Evolutionary conservation across 2,329 filamentous ascomycete genomes (phyloP).

Genomic region (Fusarium nodosum): DNA sequence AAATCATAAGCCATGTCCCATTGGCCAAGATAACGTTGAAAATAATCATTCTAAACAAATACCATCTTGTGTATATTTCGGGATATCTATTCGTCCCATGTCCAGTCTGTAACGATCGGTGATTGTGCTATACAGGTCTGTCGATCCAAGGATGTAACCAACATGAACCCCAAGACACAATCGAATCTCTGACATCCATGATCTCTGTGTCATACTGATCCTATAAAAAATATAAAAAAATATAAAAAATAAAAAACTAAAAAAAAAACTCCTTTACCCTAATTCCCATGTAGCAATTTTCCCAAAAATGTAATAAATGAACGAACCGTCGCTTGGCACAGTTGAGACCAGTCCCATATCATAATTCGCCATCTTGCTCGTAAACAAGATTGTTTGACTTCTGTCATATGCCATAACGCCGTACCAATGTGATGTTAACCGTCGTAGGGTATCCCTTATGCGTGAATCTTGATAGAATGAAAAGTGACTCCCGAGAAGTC

Average conservation of each 20-base stretch:
- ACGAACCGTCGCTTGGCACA: conserved; percentile 38
- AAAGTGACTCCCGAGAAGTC: conserved; percentile 38
- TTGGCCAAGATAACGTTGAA: background rate
- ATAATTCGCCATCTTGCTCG: conserved; percentile 44
- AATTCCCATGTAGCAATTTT: conserved; percentile 38
- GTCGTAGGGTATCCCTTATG: conserved; percentile 27
- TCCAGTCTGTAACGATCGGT: conserved; percentile 46
- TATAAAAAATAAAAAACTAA: no score
- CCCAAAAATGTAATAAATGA: conserved; percentile 38
- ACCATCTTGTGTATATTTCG: background rate
- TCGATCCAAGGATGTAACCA: conserved; percentile 24
- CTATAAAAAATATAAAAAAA: conserved; percentile 15
- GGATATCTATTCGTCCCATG: conserved; percentile 18
- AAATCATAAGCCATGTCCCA: conserved; percentile 5
- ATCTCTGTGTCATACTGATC: background rate
- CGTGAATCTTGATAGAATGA: conserved; percentile 26
- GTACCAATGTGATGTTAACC: conserved; percentile 44
- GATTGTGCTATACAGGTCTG: conserved; percentile 26
- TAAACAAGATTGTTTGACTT: conserved; percentile 42
- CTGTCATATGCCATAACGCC: conserved; percentile 49
- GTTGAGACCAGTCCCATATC: conserved; percentile 30
- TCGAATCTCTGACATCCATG: conserved; percentile 20
- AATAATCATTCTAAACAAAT: background rate
- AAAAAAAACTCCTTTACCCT: conserved; percentile 48
- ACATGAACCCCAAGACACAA: background rate